phyloP scores from a whole-genome alignment of 1,139 yeast genomes.

The Ashbya aceris region DNA sequence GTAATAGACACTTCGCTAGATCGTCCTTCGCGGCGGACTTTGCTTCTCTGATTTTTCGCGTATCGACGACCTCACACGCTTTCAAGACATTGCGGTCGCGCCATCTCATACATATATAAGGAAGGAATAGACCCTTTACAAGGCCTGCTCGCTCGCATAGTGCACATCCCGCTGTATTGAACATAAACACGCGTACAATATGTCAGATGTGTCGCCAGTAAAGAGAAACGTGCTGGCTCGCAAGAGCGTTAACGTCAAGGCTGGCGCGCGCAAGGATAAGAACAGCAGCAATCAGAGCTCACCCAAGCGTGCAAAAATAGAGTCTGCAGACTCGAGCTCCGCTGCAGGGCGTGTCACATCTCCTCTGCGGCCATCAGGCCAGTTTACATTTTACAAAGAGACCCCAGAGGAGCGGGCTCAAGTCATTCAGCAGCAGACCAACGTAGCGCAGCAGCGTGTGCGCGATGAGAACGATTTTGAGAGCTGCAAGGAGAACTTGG shows the following conservation, averaged over 20 bases:
- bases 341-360: constrained; percentile 7
- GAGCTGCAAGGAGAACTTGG: constrained; percentile 15
- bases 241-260: constrained; percentile 10
- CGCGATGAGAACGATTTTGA: constrained; percentile 16
- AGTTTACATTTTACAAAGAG: constrained; percentile 16
- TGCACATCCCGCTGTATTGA: too few species aligned
- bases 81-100: too few species aligned
- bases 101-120: not conserved
- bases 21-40: too few species aligned
- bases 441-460: constrained; percentile 6
- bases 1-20: too few species aligned
- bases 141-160: too few species aligned
- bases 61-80: too few species aligned
- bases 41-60: too few species aligned
- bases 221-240: constrained; percentile 10
- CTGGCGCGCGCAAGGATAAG: constrained; percentile 7
- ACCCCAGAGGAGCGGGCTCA: constrained; percentile 16
- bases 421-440: constrained; percentile 12
- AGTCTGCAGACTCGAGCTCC: constrained; percentile 15
- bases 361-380: not conserved
- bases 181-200: not conserved
- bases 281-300: constrained; percentile 11
- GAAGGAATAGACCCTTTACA: too few species aligned
- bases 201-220: constrained; percentile 7
- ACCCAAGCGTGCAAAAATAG: constrained; percentile 11